These are phyloP conservation scores for Ammopiptanthus mongolicus DNA, from an alignment of 306 rosid species.

Conservation along the genomic window DNA sequence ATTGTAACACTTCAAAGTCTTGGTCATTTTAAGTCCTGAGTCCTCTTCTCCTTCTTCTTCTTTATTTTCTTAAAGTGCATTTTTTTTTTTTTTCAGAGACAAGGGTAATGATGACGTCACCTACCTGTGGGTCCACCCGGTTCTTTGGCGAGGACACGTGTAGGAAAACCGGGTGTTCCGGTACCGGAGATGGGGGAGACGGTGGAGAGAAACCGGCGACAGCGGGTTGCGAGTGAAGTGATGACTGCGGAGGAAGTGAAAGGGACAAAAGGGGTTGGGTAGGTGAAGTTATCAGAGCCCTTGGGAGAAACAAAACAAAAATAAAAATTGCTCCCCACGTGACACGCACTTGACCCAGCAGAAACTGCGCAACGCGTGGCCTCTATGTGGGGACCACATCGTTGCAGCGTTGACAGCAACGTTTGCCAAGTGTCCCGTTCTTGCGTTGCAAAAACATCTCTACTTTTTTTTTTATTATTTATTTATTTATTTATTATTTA, in stretches of 20 bases:
- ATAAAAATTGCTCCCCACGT: constrained; percentile 42
- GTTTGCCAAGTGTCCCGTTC: constrained; percentile 45
- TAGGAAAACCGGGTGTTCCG: constrained; percentile 16
- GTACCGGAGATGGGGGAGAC: background rate
- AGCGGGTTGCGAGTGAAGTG: constrained; percentile 26
- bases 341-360: constrained; percentile 54
- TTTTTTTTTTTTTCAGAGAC: constrained; percentile 18
- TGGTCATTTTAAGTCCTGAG: constrained; percentile 19
- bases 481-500: background rate
- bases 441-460: background rate
- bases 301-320: constrained; percentile 11
- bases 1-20: constrained; percentile 18
- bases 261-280: too few species aligned
- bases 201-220: constrained; percentile 2
- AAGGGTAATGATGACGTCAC: constrained; percentile 41
- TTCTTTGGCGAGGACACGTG: constrained; percentile 34
- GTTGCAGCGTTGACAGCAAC: constrained; percentile 24
- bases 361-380: constrained; percentile 61
- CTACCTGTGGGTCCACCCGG: constrained; percentile 26
- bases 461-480: background rate
- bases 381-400: constrained; percentile 41
- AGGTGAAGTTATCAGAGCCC: constrained; percentile 30
- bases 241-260: background rate
- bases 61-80: background rate
- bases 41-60: background rate